phyloP scores from a whole-genome alignment of 2,329 filamentous ascomycete genomes.

The Apiospora phragmitis region DNA sequence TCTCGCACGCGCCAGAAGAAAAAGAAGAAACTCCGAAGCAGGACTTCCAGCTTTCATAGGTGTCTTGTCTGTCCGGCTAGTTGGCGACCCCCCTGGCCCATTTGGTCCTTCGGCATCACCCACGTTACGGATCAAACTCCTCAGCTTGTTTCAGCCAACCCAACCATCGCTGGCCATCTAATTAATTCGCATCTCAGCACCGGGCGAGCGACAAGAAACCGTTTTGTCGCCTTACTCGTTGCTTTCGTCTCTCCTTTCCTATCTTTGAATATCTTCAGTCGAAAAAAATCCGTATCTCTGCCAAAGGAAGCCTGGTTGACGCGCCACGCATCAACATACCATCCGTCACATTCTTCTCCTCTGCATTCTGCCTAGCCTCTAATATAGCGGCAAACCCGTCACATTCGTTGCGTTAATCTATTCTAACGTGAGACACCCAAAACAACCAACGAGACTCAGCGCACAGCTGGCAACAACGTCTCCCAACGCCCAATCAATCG shows the following conservation, averaged over 20 bases:
- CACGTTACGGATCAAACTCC: constrained; percentile 36
- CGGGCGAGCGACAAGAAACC: not conserved
- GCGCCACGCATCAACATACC: not conserved
- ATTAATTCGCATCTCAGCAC: constrained; percentile 14
- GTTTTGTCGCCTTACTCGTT: not conserved
- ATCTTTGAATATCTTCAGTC: not conserved
- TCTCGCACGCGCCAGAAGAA: constrained; percentile 1
- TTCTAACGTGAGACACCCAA: constrained; percentile 8
- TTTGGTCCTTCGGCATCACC: constrained; percentile 16
- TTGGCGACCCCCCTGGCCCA: constrained; percentile 1
- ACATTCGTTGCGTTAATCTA: not conserved
- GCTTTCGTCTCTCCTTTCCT: not conserved
- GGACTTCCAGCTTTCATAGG: constrained; percentile 4
- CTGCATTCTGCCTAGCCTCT: not conserved
- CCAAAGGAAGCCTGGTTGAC: not conserved
- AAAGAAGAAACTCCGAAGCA: not conserved
- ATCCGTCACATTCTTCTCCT: not conserved
- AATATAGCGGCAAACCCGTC: not conserved
- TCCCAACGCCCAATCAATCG: not conserved
- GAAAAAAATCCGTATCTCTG: not conserved
- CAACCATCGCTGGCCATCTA: constrained; percentile 21
- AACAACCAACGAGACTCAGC: not conserved
- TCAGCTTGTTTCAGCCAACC: constrained; percentile 37
- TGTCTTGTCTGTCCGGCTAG: constrained; percentile 8
- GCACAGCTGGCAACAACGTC: not conserved